Evolutionary conservation across 805 yeast genomes (phyloP), one percentile per base, ranked within the genome.

Genomic region (Cyberlindnera euphorbiiphila): DNA sequence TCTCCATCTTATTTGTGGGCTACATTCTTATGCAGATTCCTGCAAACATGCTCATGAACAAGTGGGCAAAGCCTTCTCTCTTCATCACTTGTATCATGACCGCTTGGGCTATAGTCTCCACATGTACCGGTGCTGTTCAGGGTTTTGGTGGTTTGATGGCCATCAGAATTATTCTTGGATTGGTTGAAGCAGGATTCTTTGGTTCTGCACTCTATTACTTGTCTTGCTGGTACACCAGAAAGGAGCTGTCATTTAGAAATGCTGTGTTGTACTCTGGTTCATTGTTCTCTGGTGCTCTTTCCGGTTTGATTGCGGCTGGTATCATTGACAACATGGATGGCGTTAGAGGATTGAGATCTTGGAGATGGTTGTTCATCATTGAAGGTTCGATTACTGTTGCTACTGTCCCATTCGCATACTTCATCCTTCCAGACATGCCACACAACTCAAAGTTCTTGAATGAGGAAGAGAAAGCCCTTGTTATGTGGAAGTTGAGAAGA

Each of bases 321-420:
- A 74, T 74, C 32, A 68, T 67, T 45, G 57, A 55, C 17, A 64
- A 66, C 46, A 61, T 75, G 65, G 65, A 51, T 30, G 46, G 46
- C 26, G 36, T 29, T 11, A 70, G 45, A 70, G 74, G 37, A 1
- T 50, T 76, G 13, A 64, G 68, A 11, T 83, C 84, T 9, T 78
- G 83, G 83, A 67, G 79, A 58, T 78, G 84, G 84, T 50, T 78
- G 15, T 79, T 76, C 51, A 72, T 79, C 29, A 73, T 78, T 43
- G 83, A 78, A 54, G 83, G 83, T 29, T 63, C 65, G 3, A 64
- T 71, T 39, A 76, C 82, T 9, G 68, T 72, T 12, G 32, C 52
- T 1, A 65, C 80, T 46, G 87, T 37, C 60, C 61, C 31, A 47
- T 65, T 32, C 68, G 72, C 29, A 62, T 70, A 69, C 51, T 60